Conservation (phyloP, 2,329 filamentous ascomycete genomes). For the Xenoacremonium recifei region DNA sequence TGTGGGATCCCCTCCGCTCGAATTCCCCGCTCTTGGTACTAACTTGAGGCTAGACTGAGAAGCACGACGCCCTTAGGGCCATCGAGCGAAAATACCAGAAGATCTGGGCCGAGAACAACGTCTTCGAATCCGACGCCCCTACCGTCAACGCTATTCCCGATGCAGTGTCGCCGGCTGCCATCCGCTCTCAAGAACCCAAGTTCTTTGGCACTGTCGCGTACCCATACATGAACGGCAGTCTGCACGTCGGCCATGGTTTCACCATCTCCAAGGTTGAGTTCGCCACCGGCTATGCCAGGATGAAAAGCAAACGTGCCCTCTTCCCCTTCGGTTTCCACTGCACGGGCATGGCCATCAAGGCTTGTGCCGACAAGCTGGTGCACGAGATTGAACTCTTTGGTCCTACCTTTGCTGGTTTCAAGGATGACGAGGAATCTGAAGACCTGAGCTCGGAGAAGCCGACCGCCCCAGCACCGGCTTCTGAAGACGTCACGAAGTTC, state of each 20-base stretch:
- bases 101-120: constrained; percentile 47
- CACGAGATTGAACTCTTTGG: constrained; percentile 90
- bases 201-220: constrained; percentile 68
- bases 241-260: constrained; percentile 91
- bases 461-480: constrained; percentile 63
- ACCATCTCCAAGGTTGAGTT: constrained; percentile 94
- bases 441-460: constrained; percentile 50
- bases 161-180: constrained; percentile 69
- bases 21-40: too few species aligned
- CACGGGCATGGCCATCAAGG: constrained; percentile 98
- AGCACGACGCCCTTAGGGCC: constrained; percentile 76
- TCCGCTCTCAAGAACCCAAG: constrained; percentile 82
- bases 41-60: constrained; percentile 88
- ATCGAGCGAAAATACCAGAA: constrained; percentile 92
- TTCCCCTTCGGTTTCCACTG: constrained; percentile 91
- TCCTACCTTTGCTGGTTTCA: constrained; percentile 76
- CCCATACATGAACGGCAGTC: constrained; percentile 78
- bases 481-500: constrained; percentile 89
- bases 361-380: constrained; percentile 90
- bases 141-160: constrained; percentile 73
- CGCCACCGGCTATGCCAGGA: constrained; percentile 77
- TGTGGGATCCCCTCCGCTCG: too few species aligned
- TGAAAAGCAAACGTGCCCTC: constrained; percentile 84
- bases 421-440: constrained; percentile 58
- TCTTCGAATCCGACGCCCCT: constrained; percentile 88